Base-by-base conservation (phyloP, 805 yeast genomes). In the Metschnikowia amazonensis region DNA sequence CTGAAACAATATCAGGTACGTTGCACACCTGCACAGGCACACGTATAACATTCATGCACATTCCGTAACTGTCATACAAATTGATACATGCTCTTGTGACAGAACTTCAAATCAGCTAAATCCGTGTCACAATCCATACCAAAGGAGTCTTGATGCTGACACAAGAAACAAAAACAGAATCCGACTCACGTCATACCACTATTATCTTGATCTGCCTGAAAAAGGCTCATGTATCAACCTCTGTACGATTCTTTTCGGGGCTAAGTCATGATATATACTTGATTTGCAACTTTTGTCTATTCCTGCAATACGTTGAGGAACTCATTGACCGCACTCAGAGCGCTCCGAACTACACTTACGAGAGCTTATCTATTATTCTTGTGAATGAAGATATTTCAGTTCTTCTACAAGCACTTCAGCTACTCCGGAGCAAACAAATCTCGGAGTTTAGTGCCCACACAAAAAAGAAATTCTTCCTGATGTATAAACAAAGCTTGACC, bases 131-230 rank as follows among this genome's bases (percentile, higher is more conserved):
- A 6, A 24, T 24, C 10, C 27, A 5, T 3, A 24, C 18, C n/a
- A 16, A 31, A n/a, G 21, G 10, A 16, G 20, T 10, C 11, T 4
- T 14, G 18, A n/a, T 28, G 20, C 13, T 27, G 11, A 25, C 18
- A 29, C 38, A 11, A 35, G 10, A 37, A n/a, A n/a, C 5, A 10
- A 20, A 13, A 14, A 18, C 13, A 14, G 17, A 17, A 4, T 11
- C 11, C 9, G 18, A 5, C 13, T 5, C 18, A 6, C 36, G 42
- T 28, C 14, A 30, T 10, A 31, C 35, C 4, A 30, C 42, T 2
- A 27, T 53, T 5, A 31, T 49, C 25, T 32, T 52, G 24, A 23
- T 45, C 9, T 52, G 56, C 27, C 54, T 48, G 58, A 28, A 38
- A 4, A 39, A 21, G 16, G 14, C 45, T 5, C 36, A 37, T n/a